These are phyloP conservation scores for Mycena sanguinolenta DNA, from an alignment of 768 basidiomycete genomes.

Conservation along the genomic window DNA sequence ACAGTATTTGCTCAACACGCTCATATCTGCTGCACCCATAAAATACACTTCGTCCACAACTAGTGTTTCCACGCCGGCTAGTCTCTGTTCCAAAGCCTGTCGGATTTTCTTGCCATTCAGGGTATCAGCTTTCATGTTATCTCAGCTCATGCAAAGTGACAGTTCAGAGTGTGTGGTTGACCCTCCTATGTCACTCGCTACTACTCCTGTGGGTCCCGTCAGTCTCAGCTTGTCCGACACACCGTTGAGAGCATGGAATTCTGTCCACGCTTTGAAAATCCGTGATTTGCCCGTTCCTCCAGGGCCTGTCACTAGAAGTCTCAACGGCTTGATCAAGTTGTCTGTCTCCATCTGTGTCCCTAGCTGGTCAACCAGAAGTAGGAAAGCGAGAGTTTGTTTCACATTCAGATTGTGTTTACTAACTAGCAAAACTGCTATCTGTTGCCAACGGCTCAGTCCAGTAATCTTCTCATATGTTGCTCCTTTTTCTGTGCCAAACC, in stretches of 20 bases:
- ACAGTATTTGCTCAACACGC: no score
- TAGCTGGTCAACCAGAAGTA: no score
- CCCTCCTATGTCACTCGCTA: not conserved
- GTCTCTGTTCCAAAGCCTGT: not conserved
- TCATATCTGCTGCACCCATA: no score
- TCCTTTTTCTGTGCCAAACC: no score
- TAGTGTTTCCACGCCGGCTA: not conserved
- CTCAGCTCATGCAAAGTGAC: not conserved
- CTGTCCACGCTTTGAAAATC: not conserved
- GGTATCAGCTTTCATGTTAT: not conserved
- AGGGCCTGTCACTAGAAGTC: no score
- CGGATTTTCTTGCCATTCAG: not conserved
- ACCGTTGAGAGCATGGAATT: not conserved
- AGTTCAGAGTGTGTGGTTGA: not conserved
- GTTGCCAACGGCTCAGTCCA: no score
- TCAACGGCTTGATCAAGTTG: no score
- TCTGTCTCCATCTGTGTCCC: no score
- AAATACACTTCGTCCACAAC: no score
- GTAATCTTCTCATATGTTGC: no score
- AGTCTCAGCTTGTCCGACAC: not conserved
- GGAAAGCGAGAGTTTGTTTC: no score
- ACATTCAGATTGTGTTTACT: no score
- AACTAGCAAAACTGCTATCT: not conserved
- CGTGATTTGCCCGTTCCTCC: not conserved
- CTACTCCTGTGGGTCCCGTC: not conserved